These are phyloP conservation scores for Nothopassalora personata DNA, from an alignment of 2,329 filamentous ascomycete genomes.

Conservation along the genomic window DNA sequence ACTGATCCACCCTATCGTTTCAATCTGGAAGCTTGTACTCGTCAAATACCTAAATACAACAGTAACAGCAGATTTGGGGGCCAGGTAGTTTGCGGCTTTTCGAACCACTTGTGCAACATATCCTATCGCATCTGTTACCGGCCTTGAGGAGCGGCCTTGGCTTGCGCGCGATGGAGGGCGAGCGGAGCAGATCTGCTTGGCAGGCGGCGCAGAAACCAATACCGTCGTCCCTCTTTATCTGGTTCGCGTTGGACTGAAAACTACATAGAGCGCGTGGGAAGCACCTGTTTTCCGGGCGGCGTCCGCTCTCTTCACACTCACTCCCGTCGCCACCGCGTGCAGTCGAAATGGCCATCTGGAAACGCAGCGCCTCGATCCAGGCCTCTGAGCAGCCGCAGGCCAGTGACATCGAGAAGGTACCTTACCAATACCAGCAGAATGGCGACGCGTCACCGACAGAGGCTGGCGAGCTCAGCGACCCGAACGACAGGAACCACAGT, in stretches of 20 bases:
- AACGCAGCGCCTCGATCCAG: constrained; percentile 6
- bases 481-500: constrained; percentile 25
- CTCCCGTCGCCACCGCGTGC: neutral
- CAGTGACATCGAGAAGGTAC: constrained; percentile 14
- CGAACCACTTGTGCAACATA: no score
- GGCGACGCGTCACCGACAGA: constrained; percentile 10
- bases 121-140: constrained; percentile 7
- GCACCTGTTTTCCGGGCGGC: neutral
- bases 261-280: neutral
- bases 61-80: no score
- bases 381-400: constrained; percentile 3
- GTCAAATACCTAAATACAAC: no score
- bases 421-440: constrained; percentile 18
- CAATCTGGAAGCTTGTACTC: no score
- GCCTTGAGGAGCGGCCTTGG: constrained; percentile 7
- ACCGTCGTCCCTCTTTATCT: constrained; percentile 1
- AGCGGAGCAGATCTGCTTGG: constrained; percentile 5
- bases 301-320: neutral
- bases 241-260: neutral
- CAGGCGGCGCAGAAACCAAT: neutral
- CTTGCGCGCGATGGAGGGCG: neutral
- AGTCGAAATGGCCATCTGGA: constrained; percentile 8
- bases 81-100: no score
- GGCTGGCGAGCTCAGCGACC: constrained; percentile 20
- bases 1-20: no score